phyloP scores from a whole-genome alignment of 2,329 filamentous ascomycete species.

The Elsinoe australis region DNA sequence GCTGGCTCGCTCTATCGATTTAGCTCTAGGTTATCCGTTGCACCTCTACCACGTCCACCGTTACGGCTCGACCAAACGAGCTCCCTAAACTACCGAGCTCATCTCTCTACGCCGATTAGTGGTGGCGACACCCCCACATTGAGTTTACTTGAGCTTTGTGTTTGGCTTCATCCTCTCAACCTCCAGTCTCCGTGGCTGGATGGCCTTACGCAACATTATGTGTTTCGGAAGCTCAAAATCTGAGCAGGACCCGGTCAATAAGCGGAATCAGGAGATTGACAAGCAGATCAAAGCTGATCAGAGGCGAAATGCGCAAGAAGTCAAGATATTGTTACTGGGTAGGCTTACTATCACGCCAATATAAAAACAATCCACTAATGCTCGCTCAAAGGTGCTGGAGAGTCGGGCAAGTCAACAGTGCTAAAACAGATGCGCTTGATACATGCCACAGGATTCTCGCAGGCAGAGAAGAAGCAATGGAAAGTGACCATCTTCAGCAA shows the following conservation, averaged over 20 bases:
- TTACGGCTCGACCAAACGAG: conserved; percentile 7
- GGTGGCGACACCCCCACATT: too few species aligned
- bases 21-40: conserved; percentile 14
- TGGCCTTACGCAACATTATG: conserved; percentile 34
- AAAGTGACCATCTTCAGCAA: conserved; percentile 95
- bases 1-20: conserved; percentile 1
- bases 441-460: conserved; percentile 84
- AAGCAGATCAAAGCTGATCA: conserved; percentile 77
- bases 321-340: conserved; percentile 93
- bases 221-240: conserved; percentile 43
- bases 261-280: conserved; percentile 66
- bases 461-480: conserved; percentile 84
- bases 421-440: conserved; percentile 99
- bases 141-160: too few species aligned
- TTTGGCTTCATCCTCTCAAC: neutral
- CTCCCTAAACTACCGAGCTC: conserved; percentile 6
- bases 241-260: conserved; percentile 40
- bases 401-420: conserved; percentile 93
- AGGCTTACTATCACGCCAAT: conserved; percentile 32
- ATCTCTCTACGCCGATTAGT: neutral
- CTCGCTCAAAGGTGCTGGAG: conserved; percentile 68
- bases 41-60: neutral
- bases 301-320: conserved; percentile 75
- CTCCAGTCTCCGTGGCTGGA: conserved; percentile 15
- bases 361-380: neutral